Conservation (phyloP, 192 early-diverging fungal species). For the Gaertneriomyces sp. region DNA sequence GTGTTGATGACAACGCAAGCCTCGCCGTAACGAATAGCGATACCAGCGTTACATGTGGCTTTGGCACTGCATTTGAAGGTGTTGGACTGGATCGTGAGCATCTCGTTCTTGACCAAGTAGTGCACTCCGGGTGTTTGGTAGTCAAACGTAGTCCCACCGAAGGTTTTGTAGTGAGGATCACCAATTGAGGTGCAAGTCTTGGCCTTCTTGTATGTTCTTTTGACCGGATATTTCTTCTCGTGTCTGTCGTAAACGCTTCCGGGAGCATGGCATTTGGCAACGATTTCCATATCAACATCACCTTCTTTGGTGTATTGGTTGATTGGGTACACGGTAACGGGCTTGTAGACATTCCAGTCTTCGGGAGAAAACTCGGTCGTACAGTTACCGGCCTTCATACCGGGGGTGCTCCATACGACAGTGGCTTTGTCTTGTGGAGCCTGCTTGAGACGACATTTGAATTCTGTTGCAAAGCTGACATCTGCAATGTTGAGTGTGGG, state of each 20-base stretch:
- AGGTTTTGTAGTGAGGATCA: constrained; percentile 28
- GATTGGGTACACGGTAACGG: constrained; percentile 12
- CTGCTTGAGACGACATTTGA: constrained; percentile 15
- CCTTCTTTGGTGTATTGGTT: constrained; percentile 17
- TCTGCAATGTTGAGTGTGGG: constrained; percentile 18
- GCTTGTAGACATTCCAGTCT: constrained; percentile 12
- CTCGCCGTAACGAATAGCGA: constrained; percentile 20
- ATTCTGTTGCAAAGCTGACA: constrained; percentile 4
- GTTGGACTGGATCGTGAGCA: constrained; percentile 14
- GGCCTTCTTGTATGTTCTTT: constrained; percentile 3
- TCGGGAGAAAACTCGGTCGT: constrained; percentile 3
- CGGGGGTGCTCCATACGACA: constrained; percentile 21
- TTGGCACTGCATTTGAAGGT: constrained; percentile 10
- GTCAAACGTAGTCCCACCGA: constrained; percentile 19
- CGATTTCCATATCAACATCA: not conserved
- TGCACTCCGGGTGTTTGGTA: constrained; percentile 9
- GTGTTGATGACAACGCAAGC: constrained; percentile 18
- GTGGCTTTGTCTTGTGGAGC: constrained; percentile 18
- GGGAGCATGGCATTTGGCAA: constrained; percentile 1
- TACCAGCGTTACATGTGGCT: constrained; percentile 11
- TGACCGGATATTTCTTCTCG: constrained; percentile 5
- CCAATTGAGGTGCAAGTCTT: constrained; percentile 15
- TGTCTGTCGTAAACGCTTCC: constrained; percentile 8
- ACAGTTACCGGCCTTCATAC: constrained; percentile 16
- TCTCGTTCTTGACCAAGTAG: constrained; percentile 19